Base-by-base conservation (phyloP, 2,329 filamentous ascomycete genomes). In the Fusarium sp. region DNA sequence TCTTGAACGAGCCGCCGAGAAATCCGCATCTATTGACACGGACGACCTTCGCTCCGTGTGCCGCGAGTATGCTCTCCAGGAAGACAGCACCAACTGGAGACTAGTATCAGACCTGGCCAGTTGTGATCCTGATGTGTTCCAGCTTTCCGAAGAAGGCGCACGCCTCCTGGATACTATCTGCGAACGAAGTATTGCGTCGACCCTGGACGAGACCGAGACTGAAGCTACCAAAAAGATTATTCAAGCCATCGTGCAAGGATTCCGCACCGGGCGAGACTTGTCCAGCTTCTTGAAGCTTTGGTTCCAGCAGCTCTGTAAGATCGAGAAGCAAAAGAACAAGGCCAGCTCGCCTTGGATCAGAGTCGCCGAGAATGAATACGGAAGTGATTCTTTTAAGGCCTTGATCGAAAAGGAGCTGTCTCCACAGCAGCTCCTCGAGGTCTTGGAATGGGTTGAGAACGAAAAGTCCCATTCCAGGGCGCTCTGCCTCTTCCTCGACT, bases 61-160 rank as follows among this genome's bases (percentile, higher is more conserved):
- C 62, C 83, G 79, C 50, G 76, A 82, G 3, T 87, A 87, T 70
- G 87, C 83, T 1, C 69, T 88, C 4, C 71, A 76, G 2, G 64
- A 74, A 10, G 74, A 80, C 5, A 75, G 63, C 6, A 83, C 82
- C 4, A 83, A 87, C 54, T 88, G 88, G 86, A 69, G 69, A 0
- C 76, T 89, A 11, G 73, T 87, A 8, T 84, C 82, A 16, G 80
- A 80, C 14, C 75, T 86, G 29, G 82, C 86, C 1, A 79, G 80
- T 9, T 86, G 87, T 52, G 87, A 89, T 41, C 82, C 86, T 0
- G 87, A 88, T 56, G 81, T 85, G 9, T 87, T 89, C 56, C 82
- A 84, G 75, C 84, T 77, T 37, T 82, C 81, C 0, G 81, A 83
- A 1, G 82, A 86, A 4, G 85, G 84, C 1, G 78, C 79, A 9